Percentiles rank a stretch among this genome's conserved stretches.
These are phyloP conservation scores for Scheffersomyces insectosa DNA, from an alignment of 1,139 yeast genomes.

Conservation along the genomic window DNA sequence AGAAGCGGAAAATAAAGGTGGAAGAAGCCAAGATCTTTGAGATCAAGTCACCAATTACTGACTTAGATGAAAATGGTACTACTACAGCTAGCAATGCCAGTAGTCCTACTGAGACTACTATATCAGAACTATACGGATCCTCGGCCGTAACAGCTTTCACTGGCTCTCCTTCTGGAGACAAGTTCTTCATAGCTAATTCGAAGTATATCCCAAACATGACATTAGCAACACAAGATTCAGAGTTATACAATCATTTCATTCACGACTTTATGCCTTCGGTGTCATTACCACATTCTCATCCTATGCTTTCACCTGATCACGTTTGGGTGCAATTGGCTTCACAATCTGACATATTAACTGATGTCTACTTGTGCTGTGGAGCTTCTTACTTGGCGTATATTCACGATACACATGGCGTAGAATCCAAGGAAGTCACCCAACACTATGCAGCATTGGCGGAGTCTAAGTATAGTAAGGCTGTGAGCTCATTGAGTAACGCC, in stretches of 20 bases:
- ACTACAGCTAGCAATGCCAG: too few species aligned
- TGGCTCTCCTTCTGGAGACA: not conserved
- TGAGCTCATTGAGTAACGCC: constrained; percentile 10
- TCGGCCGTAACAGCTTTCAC: too few species aligned
- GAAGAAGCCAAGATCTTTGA: not conserved
- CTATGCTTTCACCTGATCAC: constrained; percentile 34
- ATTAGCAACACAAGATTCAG: constrained; percentile 10
- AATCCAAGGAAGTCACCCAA: constrained; percentile 2
- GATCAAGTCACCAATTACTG: not conserved
- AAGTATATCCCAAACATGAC: constrained; percentile 9
- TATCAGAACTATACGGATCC: too few species aligned
- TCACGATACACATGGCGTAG: constrained; percentile 3
- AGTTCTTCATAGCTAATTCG: constrained; percentile 2
- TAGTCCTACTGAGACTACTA: too few species aligned
- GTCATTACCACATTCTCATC: constrained; percentile 44
- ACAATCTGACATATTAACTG: constrained; percentile 26
- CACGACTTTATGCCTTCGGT: constrained; percentile 35
- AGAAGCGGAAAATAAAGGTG: not conserved
- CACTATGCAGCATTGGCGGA: constrained; percentile 16
- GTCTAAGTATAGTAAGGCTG: constrained; percentile 21
- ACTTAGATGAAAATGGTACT: too few species aligned
- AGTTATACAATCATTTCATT: constrained; percentile 30
- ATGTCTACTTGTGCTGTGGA: constrained; percentile 39
- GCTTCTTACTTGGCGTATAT: constrained; percentile 28
- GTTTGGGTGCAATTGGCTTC: constrained; percentile 22